Conservation (phyloP, 257 asterid species). For the Solanum chmielewskii region DNA sequence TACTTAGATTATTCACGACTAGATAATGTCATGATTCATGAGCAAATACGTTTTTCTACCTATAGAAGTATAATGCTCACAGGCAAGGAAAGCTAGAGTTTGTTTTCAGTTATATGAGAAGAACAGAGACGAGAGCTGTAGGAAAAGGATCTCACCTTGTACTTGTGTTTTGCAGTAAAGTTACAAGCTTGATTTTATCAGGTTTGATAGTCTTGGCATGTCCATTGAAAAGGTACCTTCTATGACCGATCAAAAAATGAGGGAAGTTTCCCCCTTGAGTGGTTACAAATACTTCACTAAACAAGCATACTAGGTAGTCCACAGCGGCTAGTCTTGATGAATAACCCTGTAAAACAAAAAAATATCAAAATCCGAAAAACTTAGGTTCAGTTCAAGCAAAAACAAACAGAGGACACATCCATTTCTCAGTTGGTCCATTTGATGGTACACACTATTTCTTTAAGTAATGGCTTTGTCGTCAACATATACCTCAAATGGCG, state of each 20-base stretch:
- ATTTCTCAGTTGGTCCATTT: background rate
- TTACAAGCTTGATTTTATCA: constrained; percentile 62
- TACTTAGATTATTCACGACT: background rate
- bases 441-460: background rate
- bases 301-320: constrained; percentile 76
- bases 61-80: background rate
- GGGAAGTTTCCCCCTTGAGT: constrained; percentile 97
- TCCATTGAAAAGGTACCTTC: constrained; percentile 70
- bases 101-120: background rate
- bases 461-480: background rate
- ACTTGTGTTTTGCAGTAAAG: constrained; percentile 50
- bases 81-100: background rate
- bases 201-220: constrained; percentile 86
- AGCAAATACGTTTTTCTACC: background rate
- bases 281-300: constrained; percentile 82
- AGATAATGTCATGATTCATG: background rate
- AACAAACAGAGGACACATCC: background rate
- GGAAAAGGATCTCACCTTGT: constrained; percentile 38
- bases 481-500: constrained; percentile 43
- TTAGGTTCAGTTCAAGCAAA: background rate
- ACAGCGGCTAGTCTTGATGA: constrained; percentile 83
- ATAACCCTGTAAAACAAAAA: constrained; percentile 32
- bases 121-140: background rate
- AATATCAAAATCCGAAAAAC: background rate
- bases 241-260: constrained; percentile 80